A percentile compares a stretch with the other conserved stretches of the same genome.
Evolutionary conservation across 257 asterid genomes (phyloP).

Genomic region (Primulina tabacum): DNA sequence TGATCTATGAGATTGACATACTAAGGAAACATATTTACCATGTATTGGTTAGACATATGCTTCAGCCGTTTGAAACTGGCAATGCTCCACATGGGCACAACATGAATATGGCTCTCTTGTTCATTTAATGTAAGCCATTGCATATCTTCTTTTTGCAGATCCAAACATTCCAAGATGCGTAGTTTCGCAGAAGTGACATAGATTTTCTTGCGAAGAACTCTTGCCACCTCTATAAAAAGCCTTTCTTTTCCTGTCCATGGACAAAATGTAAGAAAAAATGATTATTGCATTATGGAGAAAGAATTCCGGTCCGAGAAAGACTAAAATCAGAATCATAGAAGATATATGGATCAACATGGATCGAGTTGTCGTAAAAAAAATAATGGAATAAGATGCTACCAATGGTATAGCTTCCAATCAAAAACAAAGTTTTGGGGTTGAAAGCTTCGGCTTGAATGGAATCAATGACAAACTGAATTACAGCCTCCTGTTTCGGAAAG

Average conservation of each 20-base stretch:
- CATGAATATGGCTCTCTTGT: constrained; percentile 88
- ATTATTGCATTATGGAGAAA: background rate
- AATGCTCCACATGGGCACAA: constrained; percentile 91
- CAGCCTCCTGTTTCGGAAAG: constrained; percentile 86
- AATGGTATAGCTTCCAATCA: constrained; percentile 95
- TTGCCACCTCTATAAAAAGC: constrained; percentile 81
- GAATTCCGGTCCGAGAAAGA: background rate
- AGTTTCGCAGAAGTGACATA: constrained; percentile 75
- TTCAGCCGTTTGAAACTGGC: constrained; percentile 84
- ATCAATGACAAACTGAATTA: constrained; percentile 89
- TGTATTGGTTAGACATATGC: constrained; percentile 65
- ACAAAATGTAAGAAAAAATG: constrained; percentile 8
- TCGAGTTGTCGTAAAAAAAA: background rate
- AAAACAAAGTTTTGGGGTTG: constrained; percentile 77
- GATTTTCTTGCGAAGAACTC: constrained; percentile 74
- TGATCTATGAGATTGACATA: background rate
- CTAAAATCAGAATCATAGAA: background rate
- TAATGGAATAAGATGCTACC: constrained; percentile 44
- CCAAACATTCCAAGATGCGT: constrained; percentile 73
- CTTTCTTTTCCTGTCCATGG: constrained; percentile 74
- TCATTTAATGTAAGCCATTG: constrained; percentile 80
- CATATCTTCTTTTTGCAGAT: constrained; percentile 62
- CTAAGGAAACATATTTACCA: constrained; percentile 37
- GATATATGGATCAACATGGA: background rate
- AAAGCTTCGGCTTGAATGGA: constrained; percentile 96